phyloP scores from a whole-genome alignment of 2,329 filamentous ascomycete species.

The Cadophora gregata region DNA sequence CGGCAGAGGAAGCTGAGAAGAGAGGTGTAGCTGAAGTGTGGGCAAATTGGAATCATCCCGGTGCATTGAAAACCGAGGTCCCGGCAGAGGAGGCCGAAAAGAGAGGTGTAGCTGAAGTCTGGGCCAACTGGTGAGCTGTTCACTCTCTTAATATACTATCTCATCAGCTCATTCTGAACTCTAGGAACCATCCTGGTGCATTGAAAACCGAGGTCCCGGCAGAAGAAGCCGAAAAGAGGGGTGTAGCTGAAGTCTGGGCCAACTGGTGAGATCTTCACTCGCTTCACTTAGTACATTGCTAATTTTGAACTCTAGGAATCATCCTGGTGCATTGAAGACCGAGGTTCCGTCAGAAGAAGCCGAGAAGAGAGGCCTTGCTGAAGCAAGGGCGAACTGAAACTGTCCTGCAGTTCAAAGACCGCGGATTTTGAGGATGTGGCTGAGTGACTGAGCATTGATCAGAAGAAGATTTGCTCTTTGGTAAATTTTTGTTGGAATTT shows the following conservation, averaged over 20 bases:
- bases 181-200: not conserved
- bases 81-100: not conserved
- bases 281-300: not conserved
- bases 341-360: not conserved
- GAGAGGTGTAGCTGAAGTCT: conserved; percentile 2
- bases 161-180: not conserved
- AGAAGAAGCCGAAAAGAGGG: not conserved
- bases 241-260: not conserved
- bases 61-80: not conserved
- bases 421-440: not conserved
- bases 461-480: not conserved
- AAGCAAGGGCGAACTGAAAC: not conserved
- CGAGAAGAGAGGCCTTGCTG: not conserved
- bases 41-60: not conserved
- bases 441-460: not conserved
- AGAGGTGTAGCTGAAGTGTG: too few species aligned
- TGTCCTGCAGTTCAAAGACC: not conserved
- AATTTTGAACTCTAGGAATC: not conserved
- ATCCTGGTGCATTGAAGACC: not conserved
- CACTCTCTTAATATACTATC: not conserved
- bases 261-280: not conserved
- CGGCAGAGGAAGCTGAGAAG: too few species aligned
- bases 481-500: not conserved
- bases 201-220: not conserved
- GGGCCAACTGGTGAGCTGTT: not conserved